These are phyloP conservation scores for Populus trichocarpa DNA, from an alignment of 441 rosid genomes.

Conservation along the genomic window DNA sequence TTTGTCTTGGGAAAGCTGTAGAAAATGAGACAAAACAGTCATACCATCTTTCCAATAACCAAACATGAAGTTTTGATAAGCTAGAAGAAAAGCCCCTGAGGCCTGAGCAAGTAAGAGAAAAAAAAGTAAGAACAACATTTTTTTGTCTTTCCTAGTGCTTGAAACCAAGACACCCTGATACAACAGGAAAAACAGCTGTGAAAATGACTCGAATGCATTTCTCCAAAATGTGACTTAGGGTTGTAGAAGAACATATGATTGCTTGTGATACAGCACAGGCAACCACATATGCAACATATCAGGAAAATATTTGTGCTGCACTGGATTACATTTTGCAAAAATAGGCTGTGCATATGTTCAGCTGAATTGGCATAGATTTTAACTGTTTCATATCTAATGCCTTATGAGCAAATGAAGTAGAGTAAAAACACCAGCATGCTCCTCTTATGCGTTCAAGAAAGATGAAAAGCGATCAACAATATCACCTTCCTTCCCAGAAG, in stretches of 20 bases:
- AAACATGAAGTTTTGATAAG: not conserved
- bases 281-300: not conserved
- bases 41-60: not conserved
- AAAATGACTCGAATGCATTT: not conserved
- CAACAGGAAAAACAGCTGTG: not conserved
- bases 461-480: not conserved
- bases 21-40: conserved; percentile 8
- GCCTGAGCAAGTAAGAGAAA: not conserved
- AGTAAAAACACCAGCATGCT: not conserved
- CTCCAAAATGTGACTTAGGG: not conserved
- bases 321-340: not conserved
- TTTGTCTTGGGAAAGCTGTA: conserved; percentile 87
- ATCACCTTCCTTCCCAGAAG: conserved; percentile 92
- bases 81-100: not conserved
- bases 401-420: not conserved
- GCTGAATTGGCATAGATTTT: not conserved
- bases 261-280: not conserved
- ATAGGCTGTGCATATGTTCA: not conserved
- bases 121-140: not conserved
- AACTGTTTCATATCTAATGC: not conserved
- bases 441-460: not conserved
- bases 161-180: no score
- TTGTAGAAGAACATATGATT: no score
- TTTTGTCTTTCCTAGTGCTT: no score
- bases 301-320: not conserved